Conservation (phyloP, 805 yeast genomes). For the Vanderwaltozyma tropicalis region DNA sequence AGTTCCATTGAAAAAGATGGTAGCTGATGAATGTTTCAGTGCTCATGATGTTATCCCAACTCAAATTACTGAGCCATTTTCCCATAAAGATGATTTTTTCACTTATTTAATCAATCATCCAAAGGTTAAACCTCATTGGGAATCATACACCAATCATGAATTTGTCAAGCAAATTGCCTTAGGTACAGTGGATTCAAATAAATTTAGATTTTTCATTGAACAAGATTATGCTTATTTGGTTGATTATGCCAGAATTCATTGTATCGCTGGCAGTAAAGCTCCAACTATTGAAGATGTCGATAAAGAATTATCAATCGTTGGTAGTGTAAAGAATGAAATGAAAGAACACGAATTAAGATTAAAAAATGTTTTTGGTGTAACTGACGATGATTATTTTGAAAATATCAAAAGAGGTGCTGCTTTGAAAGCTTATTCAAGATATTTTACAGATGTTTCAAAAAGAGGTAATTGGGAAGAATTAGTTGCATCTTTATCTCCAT, state of each 20-base stretch:
- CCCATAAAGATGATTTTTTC: constrained; percentile 26
- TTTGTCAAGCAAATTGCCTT: constrained; percentile 47
- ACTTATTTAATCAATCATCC: constrained; percentile 49
- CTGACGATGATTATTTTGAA: constrained; percentile 37
- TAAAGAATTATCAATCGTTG: constrained; percentile 41
- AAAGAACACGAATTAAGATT: constrained; percentile 45
- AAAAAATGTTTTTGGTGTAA: constrained; percentile 24
- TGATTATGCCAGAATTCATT: constrained; percentile 59
- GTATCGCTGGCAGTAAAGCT: constrained; percentile 52
- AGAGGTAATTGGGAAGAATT: constrained; percentile 53
- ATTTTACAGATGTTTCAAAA: constrained; percentile 43
- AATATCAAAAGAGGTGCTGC: constrained; percentile 44
- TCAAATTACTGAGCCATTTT: not conserved
- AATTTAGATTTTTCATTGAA: constrained; percentile 41
- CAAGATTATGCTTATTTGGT: constrained; percentile 62
- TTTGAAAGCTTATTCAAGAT: constrained; percentile 50
- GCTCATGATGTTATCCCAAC: constrained; percentile 15
- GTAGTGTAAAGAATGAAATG: constrained; percentile 45
- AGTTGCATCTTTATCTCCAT: constrained; percentile 62
- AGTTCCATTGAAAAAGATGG: constrained; percentile 28
- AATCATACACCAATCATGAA: constrained; percentile 46
- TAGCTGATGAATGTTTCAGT: constrained; percentile 24
- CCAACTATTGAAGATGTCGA: constrained; percentile 43
- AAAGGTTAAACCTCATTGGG: constrained; percentile 45
- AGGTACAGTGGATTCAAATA: constrained; percentile 37